These are phyloP conservation scores for Linum tenue DNA, from an alignment of 345 rosid species.

Conservation along the genomic window DNA sequence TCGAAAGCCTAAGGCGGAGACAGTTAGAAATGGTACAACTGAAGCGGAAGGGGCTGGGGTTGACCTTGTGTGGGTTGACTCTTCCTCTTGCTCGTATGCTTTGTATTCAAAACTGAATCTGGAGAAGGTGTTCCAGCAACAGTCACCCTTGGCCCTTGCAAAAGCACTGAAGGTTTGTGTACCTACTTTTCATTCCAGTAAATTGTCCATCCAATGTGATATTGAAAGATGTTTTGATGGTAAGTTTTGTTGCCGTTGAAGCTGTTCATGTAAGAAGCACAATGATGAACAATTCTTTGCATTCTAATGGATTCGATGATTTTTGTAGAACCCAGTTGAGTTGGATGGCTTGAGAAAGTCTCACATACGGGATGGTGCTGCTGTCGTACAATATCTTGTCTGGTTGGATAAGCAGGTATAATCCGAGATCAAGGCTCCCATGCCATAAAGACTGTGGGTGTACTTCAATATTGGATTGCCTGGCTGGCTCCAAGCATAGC, in stretches of 20 bases:
- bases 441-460: background rate
- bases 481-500: slow-evolving; percentile 8
- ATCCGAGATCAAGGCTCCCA: background rate
- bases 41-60: slow-evolving; percentile 23
- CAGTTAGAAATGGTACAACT: slow-evolving; percentile 10
- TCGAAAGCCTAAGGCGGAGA: background rate
- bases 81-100: slow-evolving; percentile 81
- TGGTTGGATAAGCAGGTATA: slow-evolving; percentile 87
- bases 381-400: slow-evolving; percentile 86
- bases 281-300: no score
- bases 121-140: slow-evolving; percentile 56
- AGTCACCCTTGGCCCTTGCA: slow-evolving; percentile 83
- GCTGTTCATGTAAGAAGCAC: background rate
- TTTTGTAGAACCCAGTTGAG: slow-evolving; percentile 70
- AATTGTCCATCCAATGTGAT: background rate
- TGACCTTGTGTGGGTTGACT: slow-evolving; percentile 68
- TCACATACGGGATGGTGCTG: slow-evolving; percentile 95
- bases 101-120: slow-evolving; percentile 68
- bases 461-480: background rate
- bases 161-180: slow-evolving; percentile 81
- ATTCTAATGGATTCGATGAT: slow-evolving; percentile 5
- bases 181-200: slow-evolving; percentile 1
- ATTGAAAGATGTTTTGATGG: background rate
- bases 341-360: slow-evolving; percentile 78
- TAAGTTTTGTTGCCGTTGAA: background rate